A percentile compares a stretch with the other conserved stretches of the same genome.
Evolutionary conservation across 768 basidiomycete genomes (phyloP).

Genomic region (Naganishia antarctica): DNA sequence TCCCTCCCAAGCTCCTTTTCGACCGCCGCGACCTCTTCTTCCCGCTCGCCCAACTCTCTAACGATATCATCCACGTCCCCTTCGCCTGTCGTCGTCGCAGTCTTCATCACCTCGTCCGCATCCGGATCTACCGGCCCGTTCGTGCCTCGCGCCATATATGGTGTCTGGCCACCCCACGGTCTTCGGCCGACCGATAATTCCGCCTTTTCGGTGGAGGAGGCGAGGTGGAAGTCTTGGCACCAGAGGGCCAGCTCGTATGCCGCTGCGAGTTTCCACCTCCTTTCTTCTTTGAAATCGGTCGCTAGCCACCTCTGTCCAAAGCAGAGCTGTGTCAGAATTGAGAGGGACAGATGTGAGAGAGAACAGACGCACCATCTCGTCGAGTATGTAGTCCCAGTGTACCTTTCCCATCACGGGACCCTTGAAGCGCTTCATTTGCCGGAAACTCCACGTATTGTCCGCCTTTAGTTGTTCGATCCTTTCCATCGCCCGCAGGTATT

Average conservation of each 20-base stretch:
- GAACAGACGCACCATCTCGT: constrained; percentile 98
- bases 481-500: constrained; percentile 72
- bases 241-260: constrained; percentile 77
- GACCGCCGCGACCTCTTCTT: constrained; percentile 29
- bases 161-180: constrained; percentile 37
- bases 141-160: background rate
- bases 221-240: constrained; percentile 81
- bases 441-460: constrained; percentile 77
- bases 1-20: constrained; percentile 21
- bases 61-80: constrained; percentile 30
- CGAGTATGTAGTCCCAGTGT: constrained; percentile 92
- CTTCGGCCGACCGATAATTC: constrained; percentile 55
- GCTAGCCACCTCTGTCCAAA: constrained; percentile 89
- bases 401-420: constrained; percentile 70
- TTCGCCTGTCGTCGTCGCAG: background rate
- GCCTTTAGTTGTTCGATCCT: constrained; percentile 77
- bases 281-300: constrained; percentile 87
- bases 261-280: constrained; percentile 80
- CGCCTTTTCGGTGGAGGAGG: constrained; percentile 62
- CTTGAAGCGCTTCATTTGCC: constrained; percentile 91
- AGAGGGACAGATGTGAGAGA: too few species aligned
- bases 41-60: constrained; percentile 28
- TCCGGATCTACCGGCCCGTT: constrained; percentile 10
- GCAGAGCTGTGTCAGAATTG: too few species aligned
- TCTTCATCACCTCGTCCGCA: constrained; percentile 20